Base-by-base conservation (phyloP, 306 rosid genomes). In the Coriaria nepalensis region DNA sequence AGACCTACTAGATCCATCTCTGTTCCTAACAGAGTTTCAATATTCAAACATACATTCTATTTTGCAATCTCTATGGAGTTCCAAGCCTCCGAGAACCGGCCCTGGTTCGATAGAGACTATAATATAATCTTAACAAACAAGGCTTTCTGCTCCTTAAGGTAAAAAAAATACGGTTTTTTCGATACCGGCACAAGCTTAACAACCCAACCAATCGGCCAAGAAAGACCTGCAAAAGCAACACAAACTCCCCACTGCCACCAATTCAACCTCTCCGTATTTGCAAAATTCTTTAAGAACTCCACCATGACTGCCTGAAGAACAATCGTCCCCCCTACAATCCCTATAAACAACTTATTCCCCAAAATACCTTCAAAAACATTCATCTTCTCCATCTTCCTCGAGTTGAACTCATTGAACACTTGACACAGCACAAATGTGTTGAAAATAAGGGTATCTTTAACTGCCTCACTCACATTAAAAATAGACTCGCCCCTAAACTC, bases 361-460 rank as follows among this genome's bases (percentile, higher is more conserved):
- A 56, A 82, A 51, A 82, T 63, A 5, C 92, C 96, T 68, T 66
- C 51, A 47, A 87, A 87, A 33, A 87, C 94, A 45, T 87, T 79
- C 33, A 49, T 61, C 63, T 77, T 79, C 78, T 79, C 96, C 83
- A 82, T 74, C 36, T 78, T 82, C 58, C 96, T 77, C 4, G 94
- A 60, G 67, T 82, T 87, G 69, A 87, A 82, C 73, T 86, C 96
- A 2, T 87, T 87, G 60, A 87, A 82, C 53, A 87, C 72, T 77
- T 87, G 96, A 68, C 94, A 82, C 43, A 86, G 73, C 52, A 86
- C 96, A 57, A 86, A 86, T 5, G 79, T 68, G 58, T 79, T 86
- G 62, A 86, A 86, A 52, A 87, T 87, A 36, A 87, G 45, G 43
- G 96, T 87, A 56, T 82, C 33, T n/a, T 82, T 87, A 37, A 82